Evolutionary conservation across 306 rosid genomes (phyloP).

Genomic region (Dryas octopetala): DNA sequence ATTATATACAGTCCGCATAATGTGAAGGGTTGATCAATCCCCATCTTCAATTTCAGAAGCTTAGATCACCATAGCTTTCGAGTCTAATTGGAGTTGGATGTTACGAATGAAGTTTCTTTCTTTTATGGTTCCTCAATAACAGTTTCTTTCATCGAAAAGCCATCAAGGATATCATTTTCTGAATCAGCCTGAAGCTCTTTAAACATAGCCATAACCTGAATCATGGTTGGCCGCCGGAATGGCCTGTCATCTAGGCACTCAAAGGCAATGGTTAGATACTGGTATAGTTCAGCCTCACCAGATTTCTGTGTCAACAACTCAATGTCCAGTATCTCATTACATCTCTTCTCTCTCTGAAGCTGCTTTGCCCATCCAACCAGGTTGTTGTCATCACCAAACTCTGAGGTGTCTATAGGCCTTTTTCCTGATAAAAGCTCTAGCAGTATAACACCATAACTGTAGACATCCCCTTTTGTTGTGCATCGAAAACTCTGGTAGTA

Average conservation of each 20-base stretch:
- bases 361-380: constrained; percentile 84
- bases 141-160: constrained; percentile 49
- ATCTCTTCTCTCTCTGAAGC: constrained; percentile 56
- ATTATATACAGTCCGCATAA: constrained; percentile 37
- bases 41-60: constrained; percentile 21
- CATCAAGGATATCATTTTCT: constrained; percentile 55
- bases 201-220: constrained; percentile 81
- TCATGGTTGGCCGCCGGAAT: constrained; percentile 70
- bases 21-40: not conserved
- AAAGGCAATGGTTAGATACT: constrained; percentile 61
- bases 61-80: not conserved
- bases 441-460: constrained; percentile 73
- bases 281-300: constrained; percentile 46
- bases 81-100: not conserved
- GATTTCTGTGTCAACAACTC: constrained; percentile 45
- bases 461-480: constrained; percentile 80
- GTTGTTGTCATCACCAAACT: constrained; percentile 76
- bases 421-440: constrained; percentile 75
- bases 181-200: constrained; percentile 70
- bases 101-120: not conserved
- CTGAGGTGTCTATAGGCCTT: constrained; percentile 58
- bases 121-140: constrained; percentile 50
- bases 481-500: constrained; percentile 85
- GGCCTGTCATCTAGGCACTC: constrained; percentile 74
- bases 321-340: constrained; percentile 55